Base-by-base conservation (phyloP, 2,329 filamentous ascomycete species). In the Curvularia sp. region DNA sequence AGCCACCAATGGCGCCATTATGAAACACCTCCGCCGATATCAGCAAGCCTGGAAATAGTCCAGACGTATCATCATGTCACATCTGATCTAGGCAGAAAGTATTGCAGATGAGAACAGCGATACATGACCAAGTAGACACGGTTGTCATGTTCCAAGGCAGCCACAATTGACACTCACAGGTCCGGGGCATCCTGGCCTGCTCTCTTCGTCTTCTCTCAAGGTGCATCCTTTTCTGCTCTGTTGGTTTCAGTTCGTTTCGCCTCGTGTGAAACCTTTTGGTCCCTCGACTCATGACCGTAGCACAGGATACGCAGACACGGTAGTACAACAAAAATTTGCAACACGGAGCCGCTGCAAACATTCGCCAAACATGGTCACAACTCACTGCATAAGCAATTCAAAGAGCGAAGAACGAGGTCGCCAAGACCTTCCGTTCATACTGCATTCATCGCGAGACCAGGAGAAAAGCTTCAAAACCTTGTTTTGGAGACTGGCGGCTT, bases 351-450 rank as follows among this genome's bases (percentile, higher is more conserved):
- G 38, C 66, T 71, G 13, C 70, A 59, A 26, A 67, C 1, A 12
- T 31, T 18, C 53, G 6, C 66, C 44, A 72, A 64, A 2, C 69
- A 72, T 18, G 60, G 75, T 53, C 54, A 59, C 81, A 82, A 31
- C 74, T 74, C 9, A 69, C 59, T 31, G 75, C 79, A 48, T 80
- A 81, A 20, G 70, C 56, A 15, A 72, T 49, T 12, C 79, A 67
- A 5, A 77, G 57, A n/a, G 68, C 72, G 43, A 81, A 60, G 59
- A 75, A 80, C 1, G 62, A 69, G 4, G 64, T 67, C 10, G 72
- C 72, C 60, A 81, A 81, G 13, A 63, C 65, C 22, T 70, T 72
- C 61, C 79, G 43, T 1, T 74, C 76, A 10, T 69, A 6, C 28
- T 39, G 30, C 12, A 38, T 24, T 13, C 8, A 28, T 22, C 15